These are phyloP conservation scores for Acanthamoeba healyi DNA, from an alignment of 208 protist genomes.

Conservation along the genomic window DNA sequence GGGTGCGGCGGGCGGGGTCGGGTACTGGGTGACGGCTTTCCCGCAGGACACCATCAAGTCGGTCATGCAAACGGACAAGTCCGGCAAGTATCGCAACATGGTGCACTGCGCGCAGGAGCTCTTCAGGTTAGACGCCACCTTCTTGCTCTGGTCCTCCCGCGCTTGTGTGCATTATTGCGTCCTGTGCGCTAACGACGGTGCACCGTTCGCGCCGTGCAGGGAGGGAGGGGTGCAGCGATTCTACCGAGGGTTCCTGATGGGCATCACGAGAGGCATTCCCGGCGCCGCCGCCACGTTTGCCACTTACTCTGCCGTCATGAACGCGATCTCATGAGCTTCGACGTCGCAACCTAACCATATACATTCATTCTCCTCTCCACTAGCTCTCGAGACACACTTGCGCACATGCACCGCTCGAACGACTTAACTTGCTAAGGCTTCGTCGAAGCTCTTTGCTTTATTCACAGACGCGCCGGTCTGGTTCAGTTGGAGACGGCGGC, in stretches of 20 bases:
- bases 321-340: neutral
- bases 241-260: slow-evolving; percentile 50
- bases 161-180: too few relatives aligned
- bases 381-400: neutral
- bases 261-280: slow-evolving; percentile 25
- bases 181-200: neutral
- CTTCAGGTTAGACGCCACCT: neutral
- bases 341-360: too few relatives aligned
- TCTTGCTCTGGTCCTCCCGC: neutral
- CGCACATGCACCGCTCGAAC: neutral
- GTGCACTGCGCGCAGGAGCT: slow-evolving; percentile 30
- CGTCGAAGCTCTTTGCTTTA: too few relatives aligned
- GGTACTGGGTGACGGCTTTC: slow-evolving; percentile 51
- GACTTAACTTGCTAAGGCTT: too few relatives aligned
- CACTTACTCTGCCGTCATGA: neutral
- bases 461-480: too few relatives aligned
- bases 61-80: slow-evolving; percentile 54
- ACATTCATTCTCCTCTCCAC: too few relatives aligned
- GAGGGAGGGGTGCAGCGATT: slow-evolving; percentile 46
- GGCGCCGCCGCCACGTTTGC: slow-evolving; percentile 30
- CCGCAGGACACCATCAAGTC: slow-evolving; percentile 59
- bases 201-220: neutral
- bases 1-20: neutral
- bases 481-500: neutral
- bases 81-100: slow-evolving; percentile 67